Base-by-base conservation (phyloP, 2,329 filamentous ascomycete species). In the Waltergamsia citrina region DNA sequence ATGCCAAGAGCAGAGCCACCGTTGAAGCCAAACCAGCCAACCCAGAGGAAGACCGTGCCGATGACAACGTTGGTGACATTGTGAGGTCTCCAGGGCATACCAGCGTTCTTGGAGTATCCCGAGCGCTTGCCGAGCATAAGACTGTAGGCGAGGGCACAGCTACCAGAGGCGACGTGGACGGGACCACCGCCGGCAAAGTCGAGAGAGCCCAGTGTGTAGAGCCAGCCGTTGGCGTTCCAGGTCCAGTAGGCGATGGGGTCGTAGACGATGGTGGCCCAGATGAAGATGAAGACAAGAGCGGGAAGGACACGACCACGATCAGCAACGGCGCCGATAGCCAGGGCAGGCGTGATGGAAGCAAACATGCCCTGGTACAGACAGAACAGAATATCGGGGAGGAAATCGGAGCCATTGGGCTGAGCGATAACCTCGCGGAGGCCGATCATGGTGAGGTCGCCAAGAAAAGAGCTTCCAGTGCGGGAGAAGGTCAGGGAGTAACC, bases 11-110 rank as follows among this genome's bases (percentile, higher is more conserved):
- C 88, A 4, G 81, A 74, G 41, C 88, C 88, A 35, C 85, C 87
- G 59, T 94, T 95, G 74, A 95, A 95, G 32, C 88, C 88, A 54
- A 94, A 92, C 88, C 87, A 95, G 38, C 88, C 87, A 29, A 94
- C 84, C 88, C 88, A 95, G 32, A 94, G 70, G 57, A 81, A 72
- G 18, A 80, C 71, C 4, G 82, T 85, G 16, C 82, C 81, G 30
- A 86, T 66, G 31, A 85, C 76, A 43, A 85, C 77, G 45, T 83
- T 68, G 38, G 80, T 83, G 29, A 83, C 78, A 50, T 83, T 85
- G 57, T 86, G 81, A 7, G 81, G 79, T 21, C 74, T 70, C 62
- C 81, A 81, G 4, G 76, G 74, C 4, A 78, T 70, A 29, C 75
- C 71, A 39, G 77, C 67, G 33, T 71, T 67, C 46, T 68, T 71